Evolutionary conservation across 2,329 filamentous ascomycete species (phyloP).

Genomic region (Fusarium algeriense): DNA sequence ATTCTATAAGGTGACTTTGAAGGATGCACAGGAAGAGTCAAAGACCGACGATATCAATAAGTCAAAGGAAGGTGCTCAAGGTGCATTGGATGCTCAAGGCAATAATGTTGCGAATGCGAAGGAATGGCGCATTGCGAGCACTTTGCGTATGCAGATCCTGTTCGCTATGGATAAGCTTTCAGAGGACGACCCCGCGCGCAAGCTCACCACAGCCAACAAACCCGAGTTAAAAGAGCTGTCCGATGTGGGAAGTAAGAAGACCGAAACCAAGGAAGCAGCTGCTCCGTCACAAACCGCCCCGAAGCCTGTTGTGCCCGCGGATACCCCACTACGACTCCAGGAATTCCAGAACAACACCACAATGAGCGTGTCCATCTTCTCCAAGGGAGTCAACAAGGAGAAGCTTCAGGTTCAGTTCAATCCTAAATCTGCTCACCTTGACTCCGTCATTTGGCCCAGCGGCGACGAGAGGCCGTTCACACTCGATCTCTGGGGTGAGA

Average conservation of each 20-base stretch:
- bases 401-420: conserved; percentile 55
- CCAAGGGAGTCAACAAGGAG: conserved; percentile 57
- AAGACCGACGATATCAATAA: conserved; percentile 50
- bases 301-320: conserved; percentile 39
- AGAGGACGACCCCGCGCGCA: conserved; percentile 59
- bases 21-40: conserved; percentile 48
- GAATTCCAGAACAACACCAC: conserved; percentile 53
- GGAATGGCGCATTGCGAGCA: conserved; percentile 57
- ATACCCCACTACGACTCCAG: conserved; percentile 48
- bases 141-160: conserved; percentile 63
- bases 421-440: conserved; percentile 44
- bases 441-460: conserved; percentile 51
- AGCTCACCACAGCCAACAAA: conserved; percentile 54
- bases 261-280: neutral
- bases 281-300: neutral
- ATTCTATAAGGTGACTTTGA: conserved; percentile 58
- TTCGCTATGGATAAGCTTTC: conserved; percentile 59
- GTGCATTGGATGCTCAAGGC: conserved; percentile 4
- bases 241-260: conserved; percentile 17
- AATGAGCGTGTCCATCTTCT: conserved; percentile 58
- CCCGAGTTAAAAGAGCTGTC: conserved; percentile 51
- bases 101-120: conserved; percentile 26
- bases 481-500: conserved; percentile 72
- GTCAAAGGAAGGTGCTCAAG: conserved; percentile 3
- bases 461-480: conserved; percentile 73